Conservation (phyloP, 1,284 basidiomycete genomes). For the Afroboletus lepidellus region DNA sequence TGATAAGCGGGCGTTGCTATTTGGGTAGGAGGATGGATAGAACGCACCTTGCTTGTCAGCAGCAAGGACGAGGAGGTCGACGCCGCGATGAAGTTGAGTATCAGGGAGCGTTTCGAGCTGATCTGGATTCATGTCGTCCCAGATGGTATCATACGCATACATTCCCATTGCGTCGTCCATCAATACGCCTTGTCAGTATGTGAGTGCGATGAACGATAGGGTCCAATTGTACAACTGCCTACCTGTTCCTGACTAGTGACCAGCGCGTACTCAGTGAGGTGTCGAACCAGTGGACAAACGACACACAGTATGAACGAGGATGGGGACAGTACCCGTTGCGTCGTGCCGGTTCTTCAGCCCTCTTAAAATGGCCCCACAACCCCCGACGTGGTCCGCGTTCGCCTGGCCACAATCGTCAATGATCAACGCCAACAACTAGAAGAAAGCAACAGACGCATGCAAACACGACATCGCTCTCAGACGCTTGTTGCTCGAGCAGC, state of each 20-base stretch:
- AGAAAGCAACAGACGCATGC: slow-evolving; percentile 23
- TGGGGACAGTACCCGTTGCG: slow-evolving; percentile 36
- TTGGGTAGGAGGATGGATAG: too few species aligned
- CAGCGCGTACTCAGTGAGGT: background rate
- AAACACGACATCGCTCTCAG: slow-evolving; percentile 33
- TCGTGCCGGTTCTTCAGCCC: slow-evolving; percentile 42
- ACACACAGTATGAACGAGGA: slow-evolving; percentile 49
- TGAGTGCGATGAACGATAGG: background rate
- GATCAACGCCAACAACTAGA: background rate
- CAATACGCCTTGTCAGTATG: slow-evolving; percentile 23
- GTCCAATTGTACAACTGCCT: too few species aligned
- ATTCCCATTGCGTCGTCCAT: slow-evolving; percentile 36
- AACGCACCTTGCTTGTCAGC: slow-evolving; percentile 40
- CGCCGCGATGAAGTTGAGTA: slow-evolving; percentile 36
- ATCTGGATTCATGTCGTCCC: slow-evolving; percentile 39
- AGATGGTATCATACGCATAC: slow-evolving; percentile 35
- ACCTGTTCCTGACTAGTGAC: slow-evolving; percentile 23
- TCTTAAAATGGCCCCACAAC: background rate
- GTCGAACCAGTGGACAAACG: background rate
- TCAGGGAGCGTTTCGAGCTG: slow-evolving; percentile 39
- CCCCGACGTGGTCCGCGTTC: background rate
- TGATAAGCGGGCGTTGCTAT: background rate
- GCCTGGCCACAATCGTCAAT: background rate
- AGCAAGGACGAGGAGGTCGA: slow-evolving; percentile 39
- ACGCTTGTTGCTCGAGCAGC: slow-evolving; percentile 9